These are phyloP conservation scores for Colletotrichum coccodes DNA, from an alignment of 2,329 filamentous ascomycete genomes.

Conservation along the genomic window DNA sequence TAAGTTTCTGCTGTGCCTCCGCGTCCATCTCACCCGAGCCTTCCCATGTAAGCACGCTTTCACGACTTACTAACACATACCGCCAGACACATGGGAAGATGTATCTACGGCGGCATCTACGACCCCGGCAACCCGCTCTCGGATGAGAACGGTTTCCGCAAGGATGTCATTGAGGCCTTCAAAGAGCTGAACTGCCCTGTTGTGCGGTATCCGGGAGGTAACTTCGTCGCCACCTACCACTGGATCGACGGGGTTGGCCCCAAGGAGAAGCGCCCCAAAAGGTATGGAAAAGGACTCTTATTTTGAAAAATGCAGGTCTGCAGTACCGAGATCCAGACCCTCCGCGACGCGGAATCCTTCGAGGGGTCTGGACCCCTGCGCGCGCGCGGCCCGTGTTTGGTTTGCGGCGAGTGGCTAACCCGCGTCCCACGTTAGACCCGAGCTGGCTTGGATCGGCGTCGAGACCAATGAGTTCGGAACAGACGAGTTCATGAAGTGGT, in stretches of 20 bases:
- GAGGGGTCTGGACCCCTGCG: not conserved
- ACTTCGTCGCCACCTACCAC: constrained; percentile 87
- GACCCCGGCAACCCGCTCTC: constrained; percentile 80
- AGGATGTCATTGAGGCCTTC: constrained; percentile 79
- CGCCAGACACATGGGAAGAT: constrained; percentile 84
- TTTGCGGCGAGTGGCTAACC: constrained; percentile 14
- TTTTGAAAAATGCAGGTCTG: not conserved
- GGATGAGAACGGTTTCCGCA: constrained; percentile 80
- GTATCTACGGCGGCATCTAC: constrained; percentile 89
- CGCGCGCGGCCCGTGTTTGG: not conserved
- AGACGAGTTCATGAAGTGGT: constrained; percentile 89
- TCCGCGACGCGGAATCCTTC: not conserved
- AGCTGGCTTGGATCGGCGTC: constrained; percentile 81
- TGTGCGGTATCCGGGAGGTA: constrained; percentile 84
- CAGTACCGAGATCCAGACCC: too few species aligned
- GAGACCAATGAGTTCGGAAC: constrained; percentile 86
- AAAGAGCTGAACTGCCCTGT: constrained; percentile 81
- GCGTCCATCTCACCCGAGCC: not conserved
- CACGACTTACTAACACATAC: not conserved
- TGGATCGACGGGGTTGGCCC: constrained; percentile 87
- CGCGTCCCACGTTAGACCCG: constrained; percentile 59
- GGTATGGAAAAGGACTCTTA: constrained; percentile 34
- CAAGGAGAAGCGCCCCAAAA: constrained; percentile 70
- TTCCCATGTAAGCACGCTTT: not conserved
- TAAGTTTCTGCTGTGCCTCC: constrained; percentile 51